Percentiles rank a stretch among this genome's conserved stretches.
Conservation (phyloP, 495 filamentous ascomycete genomes). For the Lophiostoma macrostomum region DNA sequence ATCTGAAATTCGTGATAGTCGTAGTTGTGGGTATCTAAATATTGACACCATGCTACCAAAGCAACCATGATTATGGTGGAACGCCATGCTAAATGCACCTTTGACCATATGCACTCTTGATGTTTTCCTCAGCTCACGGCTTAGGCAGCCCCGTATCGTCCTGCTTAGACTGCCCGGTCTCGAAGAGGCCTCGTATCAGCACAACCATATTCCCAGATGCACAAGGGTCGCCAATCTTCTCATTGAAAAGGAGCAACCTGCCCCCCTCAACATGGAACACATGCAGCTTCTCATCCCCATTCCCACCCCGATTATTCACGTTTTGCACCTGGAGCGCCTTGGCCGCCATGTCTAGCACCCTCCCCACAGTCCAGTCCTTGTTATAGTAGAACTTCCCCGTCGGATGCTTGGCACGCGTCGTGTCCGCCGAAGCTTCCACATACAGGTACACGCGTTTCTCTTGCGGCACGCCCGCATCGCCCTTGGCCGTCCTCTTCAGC, state of each 20-base stretch:
- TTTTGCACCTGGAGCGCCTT: slow-evolving; percentile 78
- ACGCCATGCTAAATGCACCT: too few relatives aligned
- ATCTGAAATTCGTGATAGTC: too few relatives aligned
- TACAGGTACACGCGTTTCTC: slow-evolving; percentile 83
- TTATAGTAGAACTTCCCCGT: slow-evolving; percentile 75
- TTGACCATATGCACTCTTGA: too few relatives aligned
- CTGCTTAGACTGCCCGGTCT: too few relatives aligned
- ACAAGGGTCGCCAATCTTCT: slow-evolving; percentile 69
- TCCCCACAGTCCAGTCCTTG: slow-evolving; percentile 80
- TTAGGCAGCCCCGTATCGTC: too few relatives aligned
- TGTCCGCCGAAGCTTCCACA: slow-evolving; percentile 81
- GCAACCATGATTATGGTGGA: too few relatives aligned
- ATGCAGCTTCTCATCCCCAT: slow-evolving; percentile 73
- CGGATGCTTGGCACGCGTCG: slow-evolving; percentile 58
- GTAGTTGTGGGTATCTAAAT: too few relatives aligned
- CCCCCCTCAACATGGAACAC: slow-evolving; percentile 93
- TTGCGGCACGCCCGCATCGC: slow-evolving; percentile 71
- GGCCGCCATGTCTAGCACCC: slow-evolving; percentile 85
- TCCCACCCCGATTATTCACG: slow-evolving; percentile 75
- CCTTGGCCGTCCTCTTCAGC: slow-evolving; percentile 76
- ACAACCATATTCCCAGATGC: slow-evolving; percentile 85
- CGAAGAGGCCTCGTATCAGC: slow-evolving; percentile 79
- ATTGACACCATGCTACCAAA: too few relatives aligned
- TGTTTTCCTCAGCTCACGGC: too few relatives aligned
- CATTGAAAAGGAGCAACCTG: slow-evolving; percentile 76